Base-by-base conservation (phyloP, 352 stramenopile genomes). In the Pythium insidiosum region DNA sequence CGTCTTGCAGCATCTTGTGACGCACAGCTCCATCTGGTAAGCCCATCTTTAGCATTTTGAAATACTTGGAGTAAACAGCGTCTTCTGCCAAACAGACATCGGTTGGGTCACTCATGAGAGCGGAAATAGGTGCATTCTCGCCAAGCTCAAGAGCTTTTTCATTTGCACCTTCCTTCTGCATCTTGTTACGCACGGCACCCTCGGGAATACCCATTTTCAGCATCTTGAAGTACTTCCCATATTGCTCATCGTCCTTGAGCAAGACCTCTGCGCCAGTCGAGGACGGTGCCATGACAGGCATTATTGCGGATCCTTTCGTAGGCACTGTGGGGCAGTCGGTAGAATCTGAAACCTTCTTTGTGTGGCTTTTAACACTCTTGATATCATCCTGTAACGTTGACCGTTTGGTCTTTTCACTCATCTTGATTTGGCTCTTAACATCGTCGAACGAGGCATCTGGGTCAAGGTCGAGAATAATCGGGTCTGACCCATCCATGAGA, bases 211-310 rank as follows among this genome's bases (percentile, higher is more conserved):
- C 86, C 60, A 96, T 78, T 43, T 95, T 87, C 15, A 97, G 56
- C 90, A 97, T 97, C 49, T 95, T 94, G 53, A 97, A 96, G 39
- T 96, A 97, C 34, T 95, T 93, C 6, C 66, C 70, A 33, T 86
- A 83, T 10, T 64, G 53, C n/a, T 83, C 60, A 54, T 93, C 77
- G 41, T 84, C 56, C 38, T 70, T 66, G 2, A 85, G 37, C 37
- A 63, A 51, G 24, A 33, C 47, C 4, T 37, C 38, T n/a, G n/a
- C n/a, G n/a, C n/a, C n/a, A n/a, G n/a, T n/a, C n/a, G n/a, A n/a
- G n/a, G n/a, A n/a, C n/a, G n/a, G n/a, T n/a, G n/a, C n/a, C n/a
- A n/a, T n/a, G n/a, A n/a, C n/a, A n/a, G n/a, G n/a, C n/a, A n/a
- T n/a, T n/a, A n/a, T n/a, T n/a, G n/a, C n/a, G n/a, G n/a, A n/a